phyloP scores from a whole-genome alignment of 1,284 basidiomycete genomes.

The Rhodotorula sp. region DNA sequence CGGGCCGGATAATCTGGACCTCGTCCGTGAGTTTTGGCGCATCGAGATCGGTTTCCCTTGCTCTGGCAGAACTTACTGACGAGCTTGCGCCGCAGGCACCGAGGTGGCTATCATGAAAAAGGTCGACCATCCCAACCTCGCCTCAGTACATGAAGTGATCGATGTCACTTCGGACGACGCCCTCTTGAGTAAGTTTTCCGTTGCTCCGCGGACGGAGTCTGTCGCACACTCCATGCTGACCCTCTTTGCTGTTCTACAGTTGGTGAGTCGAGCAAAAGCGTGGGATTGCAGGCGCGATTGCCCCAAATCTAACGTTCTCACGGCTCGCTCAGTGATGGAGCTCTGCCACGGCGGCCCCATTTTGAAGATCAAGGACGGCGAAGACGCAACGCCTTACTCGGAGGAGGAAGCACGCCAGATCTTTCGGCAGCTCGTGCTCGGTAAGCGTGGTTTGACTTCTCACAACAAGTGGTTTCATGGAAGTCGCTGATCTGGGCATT shows the following conservation, averaged over 20 bases:
- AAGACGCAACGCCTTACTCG: conserved; percentile 44
- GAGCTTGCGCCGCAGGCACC: conserved; percentile 12
- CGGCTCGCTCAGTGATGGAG: conserved; percentile 50
- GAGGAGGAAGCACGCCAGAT: conserved; percentile 52
- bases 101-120: conserved; percentile 48
- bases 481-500: background rate
- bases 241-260: background rate
- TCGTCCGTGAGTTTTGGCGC: conserved; percentile 18
- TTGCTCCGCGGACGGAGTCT: no score
- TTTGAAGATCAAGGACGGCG: conserved; percentile 51
- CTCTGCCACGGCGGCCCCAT: conserved; percentile 56
- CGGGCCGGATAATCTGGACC: conserved; percentile 38
- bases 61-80: background rate
- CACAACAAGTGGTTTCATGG: no score
- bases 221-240: background rate
- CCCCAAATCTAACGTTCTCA: background rate
- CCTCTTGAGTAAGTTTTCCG: conserved; percentile 50
- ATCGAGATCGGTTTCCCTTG: background rate
- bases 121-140: conserved; percentile 49
- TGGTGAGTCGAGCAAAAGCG: background rate
- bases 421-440: conserved; percentile 57
- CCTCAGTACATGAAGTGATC: conserved; percentile 58
- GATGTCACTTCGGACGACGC: conserved; percentile 56
- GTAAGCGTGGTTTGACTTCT: conserved; percentile 46
- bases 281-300: no score